Conservation (phyloP, 176 grass and related monocot species). For the Aechmea fasciata region DNA sequence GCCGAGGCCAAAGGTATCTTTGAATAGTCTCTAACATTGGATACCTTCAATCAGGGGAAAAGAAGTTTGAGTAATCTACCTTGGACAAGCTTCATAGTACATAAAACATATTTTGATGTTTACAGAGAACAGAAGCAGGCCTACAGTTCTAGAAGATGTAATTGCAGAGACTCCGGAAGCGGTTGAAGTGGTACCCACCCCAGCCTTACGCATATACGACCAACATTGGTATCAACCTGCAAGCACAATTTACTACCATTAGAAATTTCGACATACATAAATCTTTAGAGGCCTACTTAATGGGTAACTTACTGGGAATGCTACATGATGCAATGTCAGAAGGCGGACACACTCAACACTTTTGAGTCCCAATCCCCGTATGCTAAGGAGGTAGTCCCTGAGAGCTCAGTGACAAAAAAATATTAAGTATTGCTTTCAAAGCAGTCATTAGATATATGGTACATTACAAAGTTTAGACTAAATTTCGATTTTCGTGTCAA, state of each 20-base stretch:
- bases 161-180: conserved; percentile 79
- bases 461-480: neutral
- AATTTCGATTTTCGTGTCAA: no score
- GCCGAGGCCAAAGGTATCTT: conserved; percentile 90
- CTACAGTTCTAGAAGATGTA: conserved; percentile 96
- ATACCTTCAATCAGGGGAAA: conserved; percentile 57
- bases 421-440: neutral
- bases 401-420: conserved; percentile 17
- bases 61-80: conserved; percentile 12
- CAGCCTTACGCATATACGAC: conserved; percentile 83
- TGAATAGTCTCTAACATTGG: conserved; percentile 80
- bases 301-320: conserved; percentile 74
- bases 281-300: conserved; percentile 3
- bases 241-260: conserved; percentile 10
- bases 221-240: conserved; percentile 98
- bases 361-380: conserved; percentile 92
- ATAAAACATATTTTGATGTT: conserved; percentile 12
- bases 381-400: conserved; percentile 92
- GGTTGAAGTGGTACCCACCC: conserved; percentile 98
- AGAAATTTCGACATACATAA: conserved; percentile 2
- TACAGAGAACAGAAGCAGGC: conserved; percentile 16
- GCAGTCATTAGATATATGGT: neutral
- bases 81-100: conserved; percentile 9
- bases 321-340: conserved; percentile 80
- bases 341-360: conserved; percentile 97